Percentiles rank a stretch among this genome's conserved stretches.
Evolutionary conservation across 2,329 filamentous ascomycete genomes (phyloP).

Genomic region (Thelonectria discophora): DNA sequence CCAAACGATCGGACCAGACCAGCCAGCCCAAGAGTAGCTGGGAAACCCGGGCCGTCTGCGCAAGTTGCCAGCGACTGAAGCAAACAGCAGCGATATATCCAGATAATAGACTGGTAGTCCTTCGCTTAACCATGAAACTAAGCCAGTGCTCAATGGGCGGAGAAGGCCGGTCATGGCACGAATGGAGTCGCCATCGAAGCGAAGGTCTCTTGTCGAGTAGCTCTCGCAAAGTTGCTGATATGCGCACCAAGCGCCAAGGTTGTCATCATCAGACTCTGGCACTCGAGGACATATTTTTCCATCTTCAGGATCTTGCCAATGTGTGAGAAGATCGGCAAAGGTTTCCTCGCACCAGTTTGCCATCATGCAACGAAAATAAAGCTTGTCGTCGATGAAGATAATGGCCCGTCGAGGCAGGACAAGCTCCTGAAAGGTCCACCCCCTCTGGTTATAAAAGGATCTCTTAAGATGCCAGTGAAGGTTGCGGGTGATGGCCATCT

Average conservation of each 20-base stretch:
- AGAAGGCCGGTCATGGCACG: conserved; percentile 20
- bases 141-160: conserved; percentile 5
- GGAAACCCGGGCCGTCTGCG: conserved; percentile 21
- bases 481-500: conserved; percentile 9
- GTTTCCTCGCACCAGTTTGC: conserved; percentile 27
- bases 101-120: conserved; percentile 10
- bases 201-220: conserved; percentile 20
- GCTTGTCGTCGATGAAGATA: conserved; percentile 20
- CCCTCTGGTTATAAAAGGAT: conserved; percentile 19
- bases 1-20: conserved; percentile 19
- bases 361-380: conserved; percentile 25
- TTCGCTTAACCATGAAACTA: conserved; percentile 1
- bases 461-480: conserved; percentile 25
- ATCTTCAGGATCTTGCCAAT: conserved; percentile 14
- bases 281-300: neutral
- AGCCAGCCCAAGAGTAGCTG: conserved; percentile 33
- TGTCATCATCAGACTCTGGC: neutral
- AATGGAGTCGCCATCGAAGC: conserved; percentile 21
- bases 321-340: conserved; percentile 5
- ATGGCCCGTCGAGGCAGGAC: conserved; percentile 6
- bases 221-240: conserved; percentile 23
- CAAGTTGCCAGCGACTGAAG: neutral
- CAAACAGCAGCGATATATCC: conserved; percentile 9
- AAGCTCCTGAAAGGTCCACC: conserved; percentile 21
- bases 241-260: neutral